These are phyloP conservation scores for Nannizziopsis barbatae DNA, from an alignment of 2,329 filamentous ascomycete genomes.

Conservation along the genomic window DNA sequence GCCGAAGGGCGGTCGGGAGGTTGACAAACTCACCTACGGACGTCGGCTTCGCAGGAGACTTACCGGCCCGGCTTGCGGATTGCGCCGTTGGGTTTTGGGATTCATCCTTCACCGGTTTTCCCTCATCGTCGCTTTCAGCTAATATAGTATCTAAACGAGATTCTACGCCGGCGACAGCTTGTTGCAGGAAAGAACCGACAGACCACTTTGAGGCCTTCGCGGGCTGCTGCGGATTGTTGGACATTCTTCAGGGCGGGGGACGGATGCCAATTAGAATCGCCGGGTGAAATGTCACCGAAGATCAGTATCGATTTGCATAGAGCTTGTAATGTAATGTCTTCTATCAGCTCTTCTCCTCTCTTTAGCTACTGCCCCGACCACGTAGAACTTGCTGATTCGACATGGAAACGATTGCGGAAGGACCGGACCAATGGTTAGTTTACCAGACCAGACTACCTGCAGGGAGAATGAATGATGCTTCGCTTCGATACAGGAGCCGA, in stretches of 20 bases:
- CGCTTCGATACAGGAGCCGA: no score
- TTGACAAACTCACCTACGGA: slow-evolving; percentile 22
- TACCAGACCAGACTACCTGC: no score
- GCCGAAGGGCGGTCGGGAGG: neutral
- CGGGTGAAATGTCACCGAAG: neutral
- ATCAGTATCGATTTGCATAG: no score
- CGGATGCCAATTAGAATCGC: neutral
- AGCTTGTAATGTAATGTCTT: no score
- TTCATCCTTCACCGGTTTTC: slow-evolving; percentile 20
- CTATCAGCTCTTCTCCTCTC: no score
- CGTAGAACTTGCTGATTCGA: no score
- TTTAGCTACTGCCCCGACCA: no score
- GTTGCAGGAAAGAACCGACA: slow-evolving; percentile 58
- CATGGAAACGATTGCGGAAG: no score
- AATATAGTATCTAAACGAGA: slow-evolving; percentile 85
- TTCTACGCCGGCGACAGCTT: slow-evolving; percentile 87
- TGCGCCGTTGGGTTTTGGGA: slow-evolving; percentile 29
- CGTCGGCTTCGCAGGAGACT: slow-evolving; percentile 19
- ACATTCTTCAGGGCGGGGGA: slow-evolving; percentile 5
- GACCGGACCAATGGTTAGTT: no score
- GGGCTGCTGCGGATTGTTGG: slow-evolving; percentile 10
- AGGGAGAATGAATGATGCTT: no score
- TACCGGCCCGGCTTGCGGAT: slow-evolving; percentile 20
- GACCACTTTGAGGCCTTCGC: slow-evolving; percentile 53
- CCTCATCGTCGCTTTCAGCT: slow-evolving; percentile 56